Evolutionary conservation across 1,139 yeast species (phyloP), one percentile per base, ranked within the genome.

Genomic region (Zhuliangozyma blackwelliae): DNA sequence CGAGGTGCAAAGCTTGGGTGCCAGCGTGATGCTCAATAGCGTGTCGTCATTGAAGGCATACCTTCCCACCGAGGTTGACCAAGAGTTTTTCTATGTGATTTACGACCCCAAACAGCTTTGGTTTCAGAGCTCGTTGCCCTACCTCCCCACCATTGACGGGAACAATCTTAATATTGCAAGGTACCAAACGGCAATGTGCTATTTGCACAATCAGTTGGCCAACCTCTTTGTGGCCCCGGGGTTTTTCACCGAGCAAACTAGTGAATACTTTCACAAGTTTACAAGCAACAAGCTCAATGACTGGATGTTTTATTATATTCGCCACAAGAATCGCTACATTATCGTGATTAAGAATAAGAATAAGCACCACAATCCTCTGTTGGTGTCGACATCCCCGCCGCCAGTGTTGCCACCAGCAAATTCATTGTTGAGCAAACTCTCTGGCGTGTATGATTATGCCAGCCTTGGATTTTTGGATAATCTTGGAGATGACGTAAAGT

Each of bases 241-340:
- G 28, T 64, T 65, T 41, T 57, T 59, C 39, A 40, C 40, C 1
- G 35, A 44, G 2, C 40, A 41, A 5, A 48, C 50, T 28, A 48
- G 55, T 27, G 75, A 70, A 49, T 66, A 57, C 45, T 65, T 68
- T 37, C 75, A 70, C 48, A 70, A 70, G 42, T 69, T 68, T 47
- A 64, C 65, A 31, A 60, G 64, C 39, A 63, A 61, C 38, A 62
- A 59, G 38, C 45, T 48, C 25, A 67, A 62, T 38, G 73, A 68
- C 48, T 70, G 75, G 75, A 64, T 69, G 65, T 60, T 70, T 44
- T 70, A 70, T 49, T 65, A 61, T 41, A 50, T 68, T 33, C 55
- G 54, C 29, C 53, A 60, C 41, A 54, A 57, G 10, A 54, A 50
- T 7, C 63, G 61, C 40, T 58, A 51, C 40, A 61, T 68, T 27